Evolutionary conservation across 2,329 filamentous ascomycete genomes (phyloP), one percentile per base, ranked within the genome.

Genomic region (Dothiorella sarmentorum): DNA sequence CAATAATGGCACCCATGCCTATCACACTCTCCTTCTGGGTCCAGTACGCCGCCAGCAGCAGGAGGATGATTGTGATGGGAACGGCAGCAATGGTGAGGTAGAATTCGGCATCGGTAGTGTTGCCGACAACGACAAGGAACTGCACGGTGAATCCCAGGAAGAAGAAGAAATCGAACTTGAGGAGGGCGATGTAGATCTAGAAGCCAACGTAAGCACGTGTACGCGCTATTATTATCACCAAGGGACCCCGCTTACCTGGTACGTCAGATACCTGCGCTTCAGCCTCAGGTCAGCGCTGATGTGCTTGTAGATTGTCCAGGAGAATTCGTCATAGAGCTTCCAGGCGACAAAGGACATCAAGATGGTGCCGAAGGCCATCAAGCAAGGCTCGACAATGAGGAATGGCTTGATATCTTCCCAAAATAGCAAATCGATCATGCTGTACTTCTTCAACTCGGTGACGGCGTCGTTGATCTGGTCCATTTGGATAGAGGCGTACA

Each of bases 91-190:
- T 86, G 7, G 95, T 99, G 55, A 97, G 80, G 57, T 83, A 88
- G 67, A 94, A 90, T 73, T 99, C 94, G 67, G 85, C 79, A 62
- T 87, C 83, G 47, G 82, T 82, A 24, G 80, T 81, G 63, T 83
- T 79, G 61, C 79, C 82, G 61, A 99, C 91, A 60, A 97, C 89
- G 66, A 99, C 93, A 56, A 97, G 83, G 74, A 99, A 99, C 71
- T 99, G 94, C 45, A 99, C 90, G 6, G 94, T 97, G 74, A 99
- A 99, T 57, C 93, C 94, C 52, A 99, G 85, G 82, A 99, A 99
- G 81, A 99, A 97, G 85, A 99, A 99, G 76, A 99, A 97, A 77
- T 99, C 94, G 73, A 99, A 99, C 76, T 99, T 99, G 64, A 99
- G 83, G 10, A 99, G 83, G 35, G 94, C 91, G 69, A 99, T 97